Percentiles rank a stretch among this genome's conserved stretches.
Evolutionary conservation across 768 basidiomycete genomes (phyloP).

Genomic region (Rhizopogon salebrosus): DNA sequence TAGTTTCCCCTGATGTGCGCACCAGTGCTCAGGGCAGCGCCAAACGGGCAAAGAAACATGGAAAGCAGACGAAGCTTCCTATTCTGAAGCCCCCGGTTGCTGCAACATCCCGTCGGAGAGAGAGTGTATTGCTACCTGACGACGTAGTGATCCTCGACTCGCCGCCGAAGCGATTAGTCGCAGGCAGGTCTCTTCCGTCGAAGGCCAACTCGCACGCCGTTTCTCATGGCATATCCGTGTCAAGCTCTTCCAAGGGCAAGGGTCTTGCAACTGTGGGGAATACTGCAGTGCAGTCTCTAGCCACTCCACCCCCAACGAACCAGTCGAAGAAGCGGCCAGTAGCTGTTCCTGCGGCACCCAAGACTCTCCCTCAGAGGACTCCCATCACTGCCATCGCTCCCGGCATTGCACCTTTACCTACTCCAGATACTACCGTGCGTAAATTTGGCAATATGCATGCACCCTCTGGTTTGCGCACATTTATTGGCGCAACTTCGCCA

Average conservation of each 20-base stretch:
- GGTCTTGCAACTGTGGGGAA: background rate
- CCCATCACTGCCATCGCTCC: background rate
- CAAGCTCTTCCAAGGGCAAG: background rate
- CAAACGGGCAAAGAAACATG: background rate
- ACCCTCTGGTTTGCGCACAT: background rate
- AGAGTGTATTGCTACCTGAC: background rate
- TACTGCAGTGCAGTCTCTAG: conserved; percentile 3
- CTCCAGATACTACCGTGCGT: conserved; percentile 12
- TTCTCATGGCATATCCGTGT: background rate
- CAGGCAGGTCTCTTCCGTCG: background rate
- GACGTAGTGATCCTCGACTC: background rate
- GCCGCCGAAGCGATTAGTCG: background rate
- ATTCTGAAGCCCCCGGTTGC: background rate
- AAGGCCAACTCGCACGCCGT: background rate
- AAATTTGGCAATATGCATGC: background rate
- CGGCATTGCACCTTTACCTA: conserved; percentile 7
- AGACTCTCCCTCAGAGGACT: background rate
- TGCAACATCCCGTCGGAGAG: background rate
- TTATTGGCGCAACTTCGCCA: background rate
- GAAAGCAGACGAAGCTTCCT: background rate
- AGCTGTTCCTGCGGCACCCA: background rate
- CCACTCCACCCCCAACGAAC: conserved; percentile 6
- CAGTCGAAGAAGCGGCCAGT: conserved; percentile 1
- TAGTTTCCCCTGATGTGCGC: background rate
- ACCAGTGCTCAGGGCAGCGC: background rate